A percentile compares a stretch with the other conserved stretches of the same genome.
Evolutionary conservation across 2,329 filamentous ascomycete genomes (phyloP).

Genomic region (Chaetomiaceae sp.): DNA sequence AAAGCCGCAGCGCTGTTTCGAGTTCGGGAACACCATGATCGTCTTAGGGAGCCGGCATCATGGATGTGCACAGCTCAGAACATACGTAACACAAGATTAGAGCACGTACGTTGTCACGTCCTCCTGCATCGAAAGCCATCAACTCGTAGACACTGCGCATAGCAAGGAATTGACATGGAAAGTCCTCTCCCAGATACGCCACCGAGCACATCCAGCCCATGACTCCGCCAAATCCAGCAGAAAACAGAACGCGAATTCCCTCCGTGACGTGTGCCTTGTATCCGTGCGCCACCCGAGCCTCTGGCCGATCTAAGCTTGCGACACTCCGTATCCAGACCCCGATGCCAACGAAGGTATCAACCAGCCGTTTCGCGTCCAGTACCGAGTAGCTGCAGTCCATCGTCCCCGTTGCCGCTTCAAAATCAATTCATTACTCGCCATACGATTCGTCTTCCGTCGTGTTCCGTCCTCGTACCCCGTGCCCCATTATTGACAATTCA

Average conservation of each 20-base stretch:
- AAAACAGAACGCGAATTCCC: constrained; percentile 3
- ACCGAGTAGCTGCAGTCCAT: no score
- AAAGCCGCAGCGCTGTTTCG: background rate
- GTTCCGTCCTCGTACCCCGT: constrained; percentile 8
- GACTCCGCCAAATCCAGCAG: constrained; percentile 10
- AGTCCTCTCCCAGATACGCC: constrained; percentile 7
- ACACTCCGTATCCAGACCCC: background rate
- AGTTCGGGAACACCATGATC: background rate
- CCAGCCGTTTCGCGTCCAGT: background rate
- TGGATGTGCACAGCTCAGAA: background rate
- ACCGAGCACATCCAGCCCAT: constrained; percentile 6
- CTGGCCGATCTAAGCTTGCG: background rate
- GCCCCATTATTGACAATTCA: constrained; percentile 7
- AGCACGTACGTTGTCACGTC: background rate
- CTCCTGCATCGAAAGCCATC: background rate
- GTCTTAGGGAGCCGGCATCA: background rate
- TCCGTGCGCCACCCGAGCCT: background rate
- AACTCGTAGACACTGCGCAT: background rate
- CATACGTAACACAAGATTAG: background rate
- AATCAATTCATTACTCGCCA: constrained; percentile 10
- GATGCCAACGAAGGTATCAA: background rate
- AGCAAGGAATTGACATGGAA: constrained; percentile 3
- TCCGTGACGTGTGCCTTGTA: background rate
- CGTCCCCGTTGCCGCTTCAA: no score
- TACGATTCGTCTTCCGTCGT: constrained; percentile 7